Evolutionary conservation across 257 asterid genomes (phyloP), one percentile per base, ranked within the genome.

Genomic region (Parsonsia alboflavescens): DNA sequence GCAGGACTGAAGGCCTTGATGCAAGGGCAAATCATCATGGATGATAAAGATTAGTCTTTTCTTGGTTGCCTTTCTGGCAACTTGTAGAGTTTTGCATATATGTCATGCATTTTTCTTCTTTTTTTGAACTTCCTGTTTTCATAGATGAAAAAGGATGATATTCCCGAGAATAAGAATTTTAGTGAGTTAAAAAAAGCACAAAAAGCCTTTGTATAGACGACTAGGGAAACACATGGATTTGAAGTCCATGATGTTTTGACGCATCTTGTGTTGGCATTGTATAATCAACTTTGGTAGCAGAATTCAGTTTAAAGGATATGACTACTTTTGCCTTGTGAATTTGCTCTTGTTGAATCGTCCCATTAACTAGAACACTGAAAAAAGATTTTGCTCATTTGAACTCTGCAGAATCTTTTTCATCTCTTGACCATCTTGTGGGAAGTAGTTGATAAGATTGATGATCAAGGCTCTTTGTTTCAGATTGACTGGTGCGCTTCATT

Each of bases 1-100:
- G 91, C 83, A 82, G 98, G 81, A 86, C 90, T 0, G 91, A 91
- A 54, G 91, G 90, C 30, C 91, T 91, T 19, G 90, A 88, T 70
- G 86, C 85, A 30, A 78, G 81, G 22, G 80, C 86, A n/a, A 84
- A 78, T 63, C 61, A 48, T 61, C 87, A 77, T 36, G 82, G 79
- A 12, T 83, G 79, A 81, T 83, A 73, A 24, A 33, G 39, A 39
- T 50, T 68, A n/a, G 30, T 41, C 63, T 71, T 68, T 72, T 33
- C n/a, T 64, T 49, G 30, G 74, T 77, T 83, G 77, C 75, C 41
- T 78, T 71, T 62, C 26, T 72, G 54, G 87, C 78, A 79, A 66
- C 70, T 33, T 68, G 80, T 76, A 74, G 78, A 44, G 70, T 58
- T 79, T 33, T 69, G 64, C 69, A 59, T 73, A 77, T 79, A 77